Evolutionary conservation across 2,329 filamentous ascomycete species (phyloP).

Genomic region (Teratosphaeria zuluensis): DNA sequence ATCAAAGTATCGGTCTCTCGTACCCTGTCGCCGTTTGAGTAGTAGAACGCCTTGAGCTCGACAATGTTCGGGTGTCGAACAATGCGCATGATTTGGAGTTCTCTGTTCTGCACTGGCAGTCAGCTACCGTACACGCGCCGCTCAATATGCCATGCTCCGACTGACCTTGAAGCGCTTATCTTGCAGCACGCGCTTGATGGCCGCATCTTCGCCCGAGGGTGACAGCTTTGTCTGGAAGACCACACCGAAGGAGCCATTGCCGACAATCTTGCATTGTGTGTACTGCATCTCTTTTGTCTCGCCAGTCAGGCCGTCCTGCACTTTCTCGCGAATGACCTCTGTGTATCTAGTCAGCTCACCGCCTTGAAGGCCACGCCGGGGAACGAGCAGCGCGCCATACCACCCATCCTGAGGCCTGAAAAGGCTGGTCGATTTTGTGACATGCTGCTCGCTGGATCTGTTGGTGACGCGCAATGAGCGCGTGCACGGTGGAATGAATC

Average conservation of each 20-base stretch:
- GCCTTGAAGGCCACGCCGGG: conserved; percentile 8
- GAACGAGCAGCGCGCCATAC: conserved; percentile 47
- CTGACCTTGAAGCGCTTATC: conserved; percentile 98
- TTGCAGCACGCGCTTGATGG: conserved; percentile 96
- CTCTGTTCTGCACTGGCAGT: conserved; percentile 65
- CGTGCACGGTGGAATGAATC: conserved; percentile 31
- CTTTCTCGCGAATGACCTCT: conserved; percentile 98
- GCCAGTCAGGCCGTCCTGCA: conserved; percentile 94
- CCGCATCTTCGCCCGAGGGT: conserved; percentile 94
- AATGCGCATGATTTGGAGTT: conserved; percentile 99
- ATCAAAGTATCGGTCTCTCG: conserved; percentile 25
- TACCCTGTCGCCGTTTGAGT: conserved; percentile 96
- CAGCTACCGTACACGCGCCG: conserved; percentile 12
- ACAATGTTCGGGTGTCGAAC: conserved; percentile 98
- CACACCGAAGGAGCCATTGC: conserved; percentile 96
- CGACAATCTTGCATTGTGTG: conserved; percentile 98
- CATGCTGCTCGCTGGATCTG: conserved; percentile 45
- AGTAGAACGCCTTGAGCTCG: conserved; percentile 98
- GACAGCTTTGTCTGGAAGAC: conserved; percentile 99
- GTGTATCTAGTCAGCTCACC: conserved; percentile 27
- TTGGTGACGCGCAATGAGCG: conserved; percentile 15
- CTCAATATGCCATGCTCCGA: neutral
- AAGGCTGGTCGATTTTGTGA: conserved; percentile 89
- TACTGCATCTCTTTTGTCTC: conserved; percentile 96
- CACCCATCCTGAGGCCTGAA: conserved; percentile 86